These are phyloP conservation scores for Pichia norvegensis DNA, from an alignment of 1,139 yeast genomes.

Conservation along the genomic window DNA sequence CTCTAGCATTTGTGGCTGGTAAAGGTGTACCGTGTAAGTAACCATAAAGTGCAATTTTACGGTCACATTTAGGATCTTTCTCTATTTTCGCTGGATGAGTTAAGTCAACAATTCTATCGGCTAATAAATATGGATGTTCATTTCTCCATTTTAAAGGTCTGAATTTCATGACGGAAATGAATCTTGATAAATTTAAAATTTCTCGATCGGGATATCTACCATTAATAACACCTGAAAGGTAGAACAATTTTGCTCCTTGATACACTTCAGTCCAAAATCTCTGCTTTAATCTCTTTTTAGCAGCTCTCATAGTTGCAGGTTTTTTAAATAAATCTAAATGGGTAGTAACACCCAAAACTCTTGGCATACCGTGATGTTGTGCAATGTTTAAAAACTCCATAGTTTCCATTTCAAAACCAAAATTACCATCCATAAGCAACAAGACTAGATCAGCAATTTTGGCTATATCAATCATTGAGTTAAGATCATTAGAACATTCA, in stretches of 20 bases:
- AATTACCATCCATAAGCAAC: slow-evolving; percentile 88
- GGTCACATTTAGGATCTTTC: slow-evolving; percentile 70
- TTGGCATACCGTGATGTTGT: slow-evolving; percentile 98
- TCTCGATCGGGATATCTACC: slow-evolving; percentile 98
- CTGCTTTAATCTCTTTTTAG: slow-evolving; percentile 86
- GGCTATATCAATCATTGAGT: slow-evolving; percentile 94
- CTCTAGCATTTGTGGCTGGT: slow-evolving; percentile 61
- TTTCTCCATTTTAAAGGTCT: slow-evolving; percentile 98
- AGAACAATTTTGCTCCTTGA: slow-evolving; percentile 94
- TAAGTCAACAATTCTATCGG: slow-evolving; percentile 89
- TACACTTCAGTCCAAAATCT: slow-evolving; percentile 99
- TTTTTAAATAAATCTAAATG: slow-evolving; percentile 91
- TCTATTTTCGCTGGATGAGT: slow-evolving; percentile 85
- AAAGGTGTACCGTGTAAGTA: slow-evolving; percentile 92
- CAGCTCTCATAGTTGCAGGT: slow-evolving; percentile 80
- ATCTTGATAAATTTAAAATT: slow-evolving; percentile 81
- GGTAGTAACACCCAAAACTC: slow-evolving; percentile 91
- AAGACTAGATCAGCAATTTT: slow-evolving; percentile 91
- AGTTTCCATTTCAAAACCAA: slow-evolving; percentile 98
- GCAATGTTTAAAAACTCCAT: slow-evolving; percentile 97
- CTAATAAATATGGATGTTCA: slow-evolving; percentile 90
- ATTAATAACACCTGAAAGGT: slow-evolving; percentile 89
- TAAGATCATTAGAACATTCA: slow-evolving; percentile 87
- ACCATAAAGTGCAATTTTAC: slow-evolving; percentile 89
- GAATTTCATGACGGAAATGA: slow-evolving; percentile 94